Conservation (phyloP, 441 rosid species). For the Pelargonium myrrhifolium region DNA sequence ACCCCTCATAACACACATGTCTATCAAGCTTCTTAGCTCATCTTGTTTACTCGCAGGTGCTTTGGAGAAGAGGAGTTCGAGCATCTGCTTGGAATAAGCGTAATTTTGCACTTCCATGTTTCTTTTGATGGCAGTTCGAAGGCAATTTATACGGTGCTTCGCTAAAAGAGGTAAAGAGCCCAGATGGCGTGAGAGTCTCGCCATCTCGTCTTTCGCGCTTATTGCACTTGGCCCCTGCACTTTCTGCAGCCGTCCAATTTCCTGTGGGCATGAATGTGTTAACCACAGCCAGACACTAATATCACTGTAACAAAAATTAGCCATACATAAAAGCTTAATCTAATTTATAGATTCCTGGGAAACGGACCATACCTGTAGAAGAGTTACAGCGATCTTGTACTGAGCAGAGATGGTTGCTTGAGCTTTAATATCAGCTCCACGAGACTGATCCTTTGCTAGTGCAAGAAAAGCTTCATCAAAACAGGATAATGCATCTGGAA, state of each 20-base stretch:
- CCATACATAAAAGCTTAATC: neutral
- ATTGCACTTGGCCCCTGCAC: constrained; percentile 89
- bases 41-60: constrained; percentile 93
- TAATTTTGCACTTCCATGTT: constrained; percentile 98
- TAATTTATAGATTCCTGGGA: constrained; percentile 1
- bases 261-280: constrained; percentile 33
- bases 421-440: constrained; percentile 93
- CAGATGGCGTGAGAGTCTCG: constrained; percentile 83
- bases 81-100: constrained; percentile 91
- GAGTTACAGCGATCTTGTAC: constrained; percentile 90
- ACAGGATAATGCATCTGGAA: constrained; percentile 92
- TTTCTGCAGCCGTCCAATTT: constrained; percentile 78
- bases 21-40: constrained; percentile 73
- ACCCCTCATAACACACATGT: constrained; percentile 90
- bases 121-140: constrained; percentile 85
- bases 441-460: constrained; percentile 88
- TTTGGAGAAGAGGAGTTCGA: constrained; percentile 83
- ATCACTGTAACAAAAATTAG: neutral
- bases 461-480: constrained; percentile 96
- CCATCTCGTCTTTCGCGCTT: constrained; percentile 98
- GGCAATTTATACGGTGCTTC: constrained; percentile 92
- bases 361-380: constrained; percentile 55
- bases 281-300: neutral
- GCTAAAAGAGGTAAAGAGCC: constrained; percentile 87
- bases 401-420: constrained; percentile 98